Evolutionary conservation across 768 basidiomycete genomes (phyloP).

Genomic region (Trametes meyenii): DNA sequence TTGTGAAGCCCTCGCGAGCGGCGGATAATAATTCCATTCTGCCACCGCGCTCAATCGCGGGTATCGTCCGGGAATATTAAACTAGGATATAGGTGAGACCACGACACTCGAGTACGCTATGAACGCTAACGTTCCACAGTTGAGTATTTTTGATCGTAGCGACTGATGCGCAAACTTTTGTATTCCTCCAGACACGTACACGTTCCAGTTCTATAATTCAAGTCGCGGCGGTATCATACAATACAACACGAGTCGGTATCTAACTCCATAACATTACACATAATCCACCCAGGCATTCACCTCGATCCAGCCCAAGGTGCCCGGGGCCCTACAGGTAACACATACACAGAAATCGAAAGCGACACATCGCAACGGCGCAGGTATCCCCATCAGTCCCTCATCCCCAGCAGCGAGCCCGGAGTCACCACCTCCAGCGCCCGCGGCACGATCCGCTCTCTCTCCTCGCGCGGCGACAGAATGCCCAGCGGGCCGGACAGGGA

Average conservation of each 20-base stretch:
- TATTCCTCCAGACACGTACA: no score
- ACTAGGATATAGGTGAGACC: no score
- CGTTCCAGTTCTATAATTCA: background rate
- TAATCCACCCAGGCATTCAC: background rate
- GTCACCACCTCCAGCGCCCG: constrained; percentile 27
- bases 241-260: background rate
- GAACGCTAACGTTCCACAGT: no score
- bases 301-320: background rate
- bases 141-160: no score
- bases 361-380: background rate
- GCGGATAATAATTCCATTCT: no score
- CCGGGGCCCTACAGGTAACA: background rate
- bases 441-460: background rate
- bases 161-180: no score
- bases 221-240: background rate
- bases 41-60: no score
- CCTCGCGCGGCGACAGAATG: background rate
- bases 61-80: no score
- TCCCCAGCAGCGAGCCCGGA: constrained; percentile 30
- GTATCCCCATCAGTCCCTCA: constrained; percentile 17
- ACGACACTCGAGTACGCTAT: no score
- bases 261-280: constrained; percentile 6
- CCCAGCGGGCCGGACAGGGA: constrained; percentile 8
- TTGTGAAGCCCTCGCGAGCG: no score
- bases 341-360: background rate